Evolutionary conservation across 2,329 filamentous ascomycete species (phyloP), one percentile per base, ranked within the genome.

Genomic region (Ascochyta pisi): DNA sequence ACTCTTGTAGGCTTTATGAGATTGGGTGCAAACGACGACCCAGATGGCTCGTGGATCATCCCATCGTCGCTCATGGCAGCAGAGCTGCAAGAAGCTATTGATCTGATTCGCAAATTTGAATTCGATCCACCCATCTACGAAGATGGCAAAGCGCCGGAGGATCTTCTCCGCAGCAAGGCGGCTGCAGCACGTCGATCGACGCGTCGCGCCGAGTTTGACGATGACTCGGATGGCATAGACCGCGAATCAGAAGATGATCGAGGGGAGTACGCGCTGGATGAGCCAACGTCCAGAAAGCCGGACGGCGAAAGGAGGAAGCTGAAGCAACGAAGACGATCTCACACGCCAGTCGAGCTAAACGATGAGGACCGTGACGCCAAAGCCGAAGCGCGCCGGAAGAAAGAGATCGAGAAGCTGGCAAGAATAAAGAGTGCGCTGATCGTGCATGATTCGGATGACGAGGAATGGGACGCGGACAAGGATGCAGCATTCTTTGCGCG

Each of bases 361-460:
- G 83, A 90, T 5, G 84, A 87, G 54, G 79, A 81, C 42, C 73
- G 82, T 15, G 80, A 84, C 29, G 86, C 85, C 62, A 84, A 84
- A 52, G 86, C 86, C 12, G 82, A 83, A 12, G 84, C 82, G 50
- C 82, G 88, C 34, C 83, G 85, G 50, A 81, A 87, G 48, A 89
- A 85, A 63, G 88, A 96, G 63, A 79, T 85, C n/a, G 91, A 93
- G 68, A 92, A 92, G 76, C 83, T 86, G 44, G 81, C 82, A 29
- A 90, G 89, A 71, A 89, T 95, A 77, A 98, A 97, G 81, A 96
- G 90, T 67, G 87, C 88, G 23, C 77, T 94, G 35, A 94, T 87
- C 67, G 89, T 99, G 46, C 85, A 89, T 54, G 87, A 89, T 34
- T 92, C 89, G 63, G 95, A 98, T 71, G 95, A 98, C 49, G 92